A percentile compares a stretch with the other conserved stretches of the same genome.
Evolutionary conservation across 306 rosid species (phyloP).

Genomic region (Begonia fuchsioides): DNA sequence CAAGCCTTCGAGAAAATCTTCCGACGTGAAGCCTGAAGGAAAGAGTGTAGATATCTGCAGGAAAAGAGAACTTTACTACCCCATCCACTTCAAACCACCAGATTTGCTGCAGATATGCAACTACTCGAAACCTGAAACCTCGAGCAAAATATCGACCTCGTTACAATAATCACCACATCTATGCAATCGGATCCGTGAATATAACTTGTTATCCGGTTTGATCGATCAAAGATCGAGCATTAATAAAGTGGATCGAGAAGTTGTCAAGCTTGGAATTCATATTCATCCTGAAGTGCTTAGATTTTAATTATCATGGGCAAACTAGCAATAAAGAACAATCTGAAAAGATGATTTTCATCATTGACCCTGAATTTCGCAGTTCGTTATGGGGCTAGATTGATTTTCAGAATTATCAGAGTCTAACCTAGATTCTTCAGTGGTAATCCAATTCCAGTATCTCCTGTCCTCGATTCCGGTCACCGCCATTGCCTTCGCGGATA

Average conservation of each 20-base stretch:
- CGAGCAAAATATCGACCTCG: conserved; percentile 11
- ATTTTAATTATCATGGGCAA: too few relatives aligned
- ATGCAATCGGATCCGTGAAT: background rate
- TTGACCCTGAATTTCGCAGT: too few relatives aligned
- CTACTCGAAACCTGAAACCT: conserved; percentile 57
- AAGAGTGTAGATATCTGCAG: conserved; percentile 70
- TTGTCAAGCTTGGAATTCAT: conserved; percentile 1
- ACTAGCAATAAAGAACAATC: too few relatives aligned
- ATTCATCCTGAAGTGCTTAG: background rate
- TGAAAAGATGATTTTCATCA: too few relatives aligned
- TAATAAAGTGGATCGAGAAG: background rate
- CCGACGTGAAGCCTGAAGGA: conserved; percentile 86
- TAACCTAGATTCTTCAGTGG: conserved; percentile 81
- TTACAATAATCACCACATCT: conserved; percentile 3
- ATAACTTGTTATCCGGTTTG: background rate
- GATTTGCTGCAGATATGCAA: conserved; percentile 85
- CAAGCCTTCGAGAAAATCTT: conserved; percentile 62
- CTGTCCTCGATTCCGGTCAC: conserved; percentile 75
- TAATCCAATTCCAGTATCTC: conserved; percentile 84
- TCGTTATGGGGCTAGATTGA: too few relatives aligned
- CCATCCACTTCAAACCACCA: conserved; percentile 99
- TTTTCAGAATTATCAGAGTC: conserved; percentile 2
- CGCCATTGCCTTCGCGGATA: conserved; percentile 60
- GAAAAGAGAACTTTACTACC: conserved; percentile 55
- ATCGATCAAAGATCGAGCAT: too few relatives aligned